A percentile compares a stretch with the other conserved stretches of the same genome.
Conservation (phyloP, 2,329 filamentous ascomycete genomes). For the Tolypocladium tundrense region DNA sequence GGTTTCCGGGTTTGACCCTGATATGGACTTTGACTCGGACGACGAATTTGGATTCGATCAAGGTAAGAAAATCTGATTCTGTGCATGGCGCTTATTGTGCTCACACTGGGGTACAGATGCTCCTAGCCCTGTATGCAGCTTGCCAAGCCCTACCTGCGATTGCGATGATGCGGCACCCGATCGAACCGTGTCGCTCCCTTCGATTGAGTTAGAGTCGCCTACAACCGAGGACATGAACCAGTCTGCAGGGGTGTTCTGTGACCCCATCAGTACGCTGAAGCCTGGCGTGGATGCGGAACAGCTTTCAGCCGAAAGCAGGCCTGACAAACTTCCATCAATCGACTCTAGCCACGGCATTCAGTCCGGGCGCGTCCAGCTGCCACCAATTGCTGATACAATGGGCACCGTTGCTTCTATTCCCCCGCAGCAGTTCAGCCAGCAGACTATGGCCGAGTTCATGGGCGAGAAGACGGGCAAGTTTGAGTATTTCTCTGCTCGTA, state of each 20-base stretch:
- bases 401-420: neutral
- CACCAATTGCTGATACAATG: constrained; percentile 8
- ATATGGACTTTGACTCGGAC: neutral
- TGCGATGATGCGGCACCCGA: neutral
- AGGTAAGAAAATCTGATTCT: neutral
- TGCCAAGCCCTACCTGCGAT: neutral
- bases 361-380: neutral
- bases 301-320: no score
- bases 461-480: constrained; percentile 25
- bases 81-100: neutral
- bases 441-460: constrained; percentile 15
- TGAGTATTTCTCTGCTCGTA: constrained; percentile 6
- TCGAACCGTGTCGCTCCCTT: neutral
- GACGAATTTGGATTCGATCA: neutral
- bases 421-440: neutral
- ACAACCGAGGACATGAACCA: neutral
- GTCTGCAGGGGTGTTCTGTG: neutral
- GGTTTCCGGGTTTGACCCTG: neutral
- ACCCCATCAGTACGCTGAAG: neutral
- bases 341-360: neutral
- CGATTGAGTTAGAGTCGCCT: neutral
- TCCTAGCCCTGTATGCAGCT: neutral
- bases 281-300: neutral
- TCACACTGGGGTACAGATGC: neutral
- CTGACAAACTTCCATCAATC: neutral